Evolutionary conservation across 805 yeast species (phyloP).

Genomic region (Spathaspora girioi): DNA sequence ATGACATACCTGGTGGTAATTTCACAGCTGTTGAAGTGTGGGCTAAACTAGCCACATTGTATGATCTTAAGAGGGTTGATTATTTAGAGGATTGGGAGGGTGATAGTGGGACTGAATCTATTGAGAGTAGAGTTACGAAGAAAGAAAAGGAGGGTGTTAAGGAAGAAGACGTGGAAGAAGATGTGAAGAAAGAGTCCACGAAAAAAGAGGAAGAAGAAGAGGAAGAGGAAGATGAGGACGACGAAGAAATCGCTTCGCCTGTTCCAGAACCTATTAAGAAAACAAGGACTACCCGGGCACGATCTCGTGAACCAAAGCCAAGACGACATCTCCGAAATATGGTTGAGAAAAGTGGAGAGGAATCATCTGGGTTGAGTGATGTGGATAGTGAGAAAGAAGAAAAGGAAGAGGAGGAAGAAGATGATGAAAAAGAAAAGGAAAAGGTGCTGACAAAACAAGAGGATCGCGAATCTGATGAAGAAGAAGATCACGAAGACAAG

Average conservation of each 20-base stretch:
- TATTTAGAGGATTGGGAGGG: slow-evolving; percentile 39
- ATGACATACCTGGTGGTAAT: slow-evolving; percentile 11
- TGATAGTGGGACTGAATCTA: slow-evolving; percentile 4
- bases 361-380: slow-evolving; percentile 12
- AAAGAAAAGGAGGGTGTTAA: slow-evolving; percentile 4
- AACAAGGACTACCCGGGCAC: slow-evolving; percentile 7
- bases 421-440: slow-evolving; percentile 2
- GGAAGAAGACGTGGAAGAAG: slow-evolving; percentile 8
- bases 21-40: slow-evolving; percentile 52
- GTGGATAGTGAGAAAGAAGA: slow-evolving; percentile 7
- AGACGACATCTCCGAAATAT: slow-evolving; percentile 3
- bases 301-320: slow-evolving; percentile 8
- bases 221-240: slow-evolving; percentile 14
- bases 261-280: slow-evolving; percentile 5
- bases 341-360: slow-evolving; percentile 7
- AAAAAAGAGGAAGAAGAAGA: slow-evolving; percentile 8
- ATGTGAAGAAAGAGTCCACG: slow-evolving; percentile 11
- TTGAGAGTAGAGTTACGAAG: slow-evolving; percentile 6
- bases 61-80: slow-evolving; percentile 58
- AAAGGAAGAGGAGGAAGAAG: slow-evolving; percentile 5
- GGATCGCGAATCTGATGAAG: slow-evolving; percentile 6
- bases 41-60: slow-evolving; percentile 50
- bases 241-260: slow-evolving; percentile 4
- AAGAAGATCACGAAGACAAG: slow-evolving; percentile 4
- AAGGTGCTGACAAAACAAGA: slow-evolving; percentile 1